These are phyloP conservation scores for Leccinellum luteum DNA, from an alignment of 768 basidiomycete genomes.

Conservation along the genomic window DNA sequence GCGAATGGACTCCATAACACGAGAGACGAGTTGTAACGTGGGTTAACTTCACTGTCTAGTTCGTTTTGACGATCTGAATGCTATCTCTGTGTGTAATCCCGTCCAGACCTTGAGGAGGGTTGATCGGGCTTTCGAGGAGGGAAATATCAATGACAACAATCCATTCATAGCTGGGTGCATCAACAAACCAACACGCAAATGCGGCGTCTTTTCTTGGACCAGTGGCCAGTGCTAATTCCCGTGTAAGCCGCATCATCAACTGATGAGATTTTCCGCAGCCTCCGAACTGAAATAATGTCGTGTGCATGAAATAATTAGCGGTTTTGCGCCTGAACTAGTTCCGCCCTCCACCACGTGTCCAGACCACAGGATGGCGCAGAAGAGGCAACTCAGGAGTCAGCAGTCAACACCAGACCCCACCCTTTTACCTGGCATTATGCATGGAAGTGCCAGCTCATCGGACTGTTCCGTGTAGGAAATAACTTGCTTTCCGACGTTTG, in stretches of 20 bases:
- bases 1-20: conserved; percentile 29
- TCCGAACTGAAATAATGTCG: conserved; percentile 7
- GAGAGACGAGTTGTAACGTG: conserved; percentile 34
- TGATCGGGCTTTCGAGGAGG: conserved; percentile 1
- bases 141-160: background rate
- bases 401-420: background rate
- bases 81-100: conserved; percentile 6
- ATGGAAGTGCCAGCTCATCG: background rate
- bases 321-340: conserved; percentile 7
- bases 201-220: conserved; percentile 7
- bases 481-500: conserved; percentile 4
- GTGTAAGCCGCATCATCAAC: conserved; percentile 2
- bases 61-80: conserved; percentile 16
- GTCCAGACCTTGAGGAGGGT: background rate
- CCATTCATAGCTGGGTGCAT: conserved; percentile 24
- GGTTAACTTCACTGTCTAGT: conserved; percentile 17
- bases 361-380: conserved; percentile 1
- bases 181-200: conserved; percentile 10
- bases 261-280: conserved; percentile 8
- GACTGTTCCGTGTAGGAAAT: conserved; percentile 4
- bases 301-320: conserved; percentile 9
- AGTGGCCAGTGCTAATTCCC: conserved; percentile 21
- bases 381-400: background rate
- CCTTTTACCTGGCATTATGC: background rate
- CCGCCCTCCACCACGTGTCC: background rate